Base-by-base conservation (phyloP, 1,284 basidiomycete genomes). In the Phellopilus nigrolimitatus region DNA sequence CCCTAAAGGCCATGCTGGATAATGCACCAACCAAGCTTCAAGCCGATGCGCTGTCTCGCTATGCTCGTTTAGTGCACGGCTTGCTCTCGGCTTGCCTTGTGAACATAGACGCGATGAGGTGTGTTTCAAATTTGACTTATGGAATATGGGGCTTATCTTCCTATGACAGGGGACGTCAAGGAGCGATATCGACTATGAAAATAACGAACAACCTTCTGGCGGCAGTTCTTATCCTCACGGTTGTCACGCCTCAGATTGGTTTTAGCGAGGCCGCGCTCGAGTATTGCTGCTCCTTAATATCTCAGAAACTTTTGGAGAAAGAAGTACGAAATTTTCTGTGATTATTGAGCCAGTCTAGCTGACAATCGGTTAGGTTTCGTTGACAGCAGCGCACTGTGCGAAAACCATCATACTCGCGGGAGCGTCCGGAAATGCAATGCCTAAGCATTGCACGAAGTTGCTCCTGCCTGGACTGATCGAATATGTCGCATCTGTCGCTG, bases 21-120 rank as follows among this genome's bases (percentile, higher is more conserved):
- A 67, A 80, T 41, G 75, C 78, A 17, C 55, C 61, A 7, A 51
- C 53, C 34, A 25, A 54, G n/a, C 39, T 57, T 17, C 34, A 47
- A 34, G 44, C 0, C 57, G 64, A 13, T 37, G 59, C 12, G 38
- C 66, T 59, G 46, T 59, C 62, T 42, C 66, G 71, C 51, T 86
- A 78, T 58, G 72, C 73, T 9, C 77, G 78, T 13, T 70, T 91
- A 3, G 69, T 97, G 0, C 93, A 98, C 62, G 93, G 91, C 4
- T 70, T 97, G 31, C 68, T 98, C 8, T 94, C 91, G 0, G 78
- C 86, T 1, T 93, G 91, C 62, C 68, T 99, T 33, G 71, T 86
- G 47, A 90, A 94, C 61, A 76, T 97, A 19, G 93, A 97, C 59
- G 91, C 89, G 57, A 91, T 97, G 84, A 81, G 91, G 91, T 92